phyloP scores from a whole-genome alignment of 2,329 filamentous ascomycete species.

The Daldinia sp. region DNA sequence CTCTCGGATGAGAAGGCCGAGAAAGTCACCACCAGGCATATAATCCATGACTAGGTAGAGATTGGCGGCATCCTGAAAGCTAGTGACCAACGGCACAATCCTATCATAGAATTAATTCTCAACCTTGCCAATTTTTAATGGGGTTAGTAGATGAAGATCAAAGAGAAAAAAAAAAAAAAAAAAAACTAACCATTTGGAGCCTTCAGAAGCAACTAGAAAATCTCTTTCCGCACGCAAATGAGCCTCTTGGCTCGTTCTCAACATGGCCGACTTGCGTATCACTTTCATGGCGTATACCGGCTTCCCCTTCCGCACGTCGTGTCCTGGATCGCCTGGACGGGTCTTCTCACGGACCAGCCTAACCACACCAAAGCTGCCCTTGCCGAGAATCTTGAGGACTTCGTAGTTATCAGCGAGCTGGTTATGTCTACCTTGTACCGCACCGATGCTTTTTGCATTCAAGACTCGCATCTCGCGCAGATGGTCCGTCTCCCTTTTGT shows the following conservation, averaged over 20 bases:
- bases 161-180: no score
- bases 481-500: constrained; percentile 76
- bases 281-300: constrained; percentile 96
- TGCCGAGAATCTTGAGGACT: constrained; percentile 83
- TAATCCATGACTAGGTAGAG: constrained; percentile 98
- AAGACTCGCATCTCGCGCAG: constrained; percentile 79
- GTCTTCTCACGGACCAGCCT: constrained; percentile 79
- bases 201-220: constrained; percentile 88
- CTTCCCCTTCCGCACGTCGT: constrained; percentile 50
- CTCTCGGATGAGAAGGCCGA: constrained; percentile 86
- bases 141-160: neutral
- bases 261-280: constrained; percentile 93
- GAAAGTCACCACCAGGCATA: constrained; percentile 95
- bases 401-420: constrained; percentile 77
- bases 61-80: constrained; percentile 86
- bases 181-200: constrained; percentile 76
- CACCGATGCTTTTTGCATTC: constrained; percentile 68
- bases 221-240: constrained; percentile 92
- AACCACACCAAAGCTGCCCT: constrained; percentile 95
- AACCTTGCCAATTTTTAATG: neutral
- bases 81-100: constrained; percentile 88
- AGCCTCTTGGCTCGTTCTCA: constrained; percentile 90
- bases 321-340: constrained; percentile 47
- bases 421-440: constrained; percentile 57
- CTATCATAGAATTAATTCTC: constrained; percentile 53